Percentiles rank a stretch among this genome's conserved stretches.
phyloP scores from a whole-genome alignment of 306 rosid species.

The Dalbergia oliveri region DNA sequence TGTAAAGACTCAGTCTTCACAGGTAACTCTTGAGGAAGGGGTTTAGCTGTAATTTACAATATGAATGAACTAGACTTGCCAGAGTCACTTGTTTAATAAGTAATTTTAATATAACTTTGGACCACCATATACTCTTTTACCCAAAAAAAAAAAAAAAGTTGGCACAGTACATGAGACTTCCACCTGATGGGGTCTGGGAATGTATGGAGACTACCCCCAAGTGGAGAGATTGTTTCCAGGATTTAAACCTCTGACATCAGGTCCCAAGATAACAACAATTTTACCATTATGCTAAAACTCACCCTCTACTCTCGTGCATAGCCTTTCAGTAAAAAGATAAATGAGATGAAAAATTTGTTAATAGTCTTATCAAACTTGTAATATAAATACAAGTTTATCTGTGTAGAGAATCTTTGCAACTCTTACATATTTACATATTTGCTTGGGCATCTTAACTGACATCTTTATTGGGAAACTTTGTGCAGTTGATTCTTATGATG shows the following conservation, averaged over 20 bases:
- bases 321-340: constrained; percentile 14
- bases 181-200: too few relatives aligned
- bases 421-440: background rate
- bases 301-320: background rate
- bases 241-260: too few relatives aligned
- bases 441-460: background rate
- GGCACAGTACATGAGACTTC: too few relatives aligned
- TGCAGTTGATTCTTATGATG: constrained; percentile 29
- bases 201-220: too few relatives aligned
- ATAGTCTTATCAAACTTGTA: constrained; percentile 4
- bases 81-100: background rate
- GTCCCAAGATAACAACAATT: too few relatives aligned
- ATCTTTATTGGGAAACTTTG: constrained; percentile 6
- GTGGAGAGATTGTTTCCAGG: too few relatives aligned
- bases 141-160: too few relatives aligned
- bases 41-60: background rate
- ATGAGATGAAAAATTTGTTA: constrained; percentile 13
- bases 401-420: background rate
- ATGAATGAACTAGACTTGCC: background rate
- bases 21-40: constrained; percentile 54
- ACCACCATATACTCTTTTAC: too few relatives aligned
- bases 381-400: constrained; percentile 21
- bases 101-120: background rate
- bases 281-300: too few relatives aligned
- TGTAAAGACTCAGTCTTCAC: constrained; percentile 71